phyloP scores from a whole-genome alignment of 1,284 basidiomycete species.

The Gymnopus androsaceus region DNA sequence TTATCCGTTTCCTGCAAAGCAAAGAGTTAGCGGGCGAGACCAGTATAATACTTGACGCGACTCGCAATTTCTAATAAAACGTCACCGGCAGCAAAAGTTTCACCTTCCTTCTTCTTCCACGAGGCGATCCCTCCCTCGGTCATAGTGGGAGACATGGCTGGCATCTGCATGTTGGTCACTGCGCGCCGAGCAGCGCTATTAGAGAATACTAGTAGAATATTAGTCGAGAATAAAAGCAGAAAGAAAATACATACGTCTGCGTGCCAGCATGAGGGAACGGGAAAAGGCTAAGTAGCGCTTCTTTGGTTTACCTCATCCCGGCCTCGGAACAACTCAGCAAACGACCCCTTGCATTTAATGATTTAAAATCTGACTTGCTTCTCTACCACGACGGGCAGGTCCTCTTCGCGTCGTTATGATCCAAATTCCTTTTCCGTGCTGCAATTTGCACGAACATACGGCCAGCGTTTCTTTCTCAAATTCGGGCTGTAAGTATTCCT shows the following conservation, averaged over 20 bases:
- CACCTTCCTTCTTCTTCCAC: slow-evolving; percentile 94
- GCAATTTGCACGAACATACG: slow-evolving; percentile 39
- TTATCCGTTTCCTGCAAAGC: slow-evolving; percentile 91
- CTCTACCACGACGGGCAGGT: slow-evolving; percentile 2
- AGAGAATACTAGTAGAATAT: slow-evolving; percentile 54
- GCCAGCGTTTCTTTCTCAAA: slow-evolving; percentile 60
- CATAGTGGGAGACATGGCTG: slow-evolving; percentile 99
- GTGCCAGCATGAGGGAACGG: too few relatives aligned
- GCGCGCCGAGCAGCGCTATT: slow-evolving; percentile 54
- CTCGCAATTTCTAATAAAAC: slow-evolving; percentile 92
- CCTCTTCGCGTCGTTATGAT: slow-evolving; percentile 29
- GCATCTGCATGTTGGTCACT: slow-evolving; percentile 79
- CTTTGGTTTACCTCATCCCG: too few relatives aligned
- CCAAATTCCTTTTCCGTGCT: slow-evolving; percentile 31
- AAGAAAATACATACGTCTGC: background rate
- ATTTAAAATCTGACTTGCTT: background rate
- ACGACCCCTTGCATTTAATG: background rate
- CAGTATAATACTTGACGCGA: slow-evolving; percentile 22
- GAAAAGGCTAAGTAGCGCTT: too few relatives aligned
- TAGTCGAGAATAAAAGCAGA: background rate
- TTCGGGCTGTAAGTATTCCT: slow-evolving; percentile 70
- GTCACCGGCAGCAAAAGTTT: slow-evolving; percentile 83
- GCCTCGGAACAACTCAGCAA: background rate
- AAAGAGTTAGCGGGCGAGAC: slow-evolving; percentile 11
- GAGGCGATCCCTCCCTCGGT: slow-evolving; percentile 91